These are phyloP conservation scores for Colletotrichum navitas DNA, from an alignment of 2,329 filamentous ascomycete species.

Conservation along the genomic window DNA sequence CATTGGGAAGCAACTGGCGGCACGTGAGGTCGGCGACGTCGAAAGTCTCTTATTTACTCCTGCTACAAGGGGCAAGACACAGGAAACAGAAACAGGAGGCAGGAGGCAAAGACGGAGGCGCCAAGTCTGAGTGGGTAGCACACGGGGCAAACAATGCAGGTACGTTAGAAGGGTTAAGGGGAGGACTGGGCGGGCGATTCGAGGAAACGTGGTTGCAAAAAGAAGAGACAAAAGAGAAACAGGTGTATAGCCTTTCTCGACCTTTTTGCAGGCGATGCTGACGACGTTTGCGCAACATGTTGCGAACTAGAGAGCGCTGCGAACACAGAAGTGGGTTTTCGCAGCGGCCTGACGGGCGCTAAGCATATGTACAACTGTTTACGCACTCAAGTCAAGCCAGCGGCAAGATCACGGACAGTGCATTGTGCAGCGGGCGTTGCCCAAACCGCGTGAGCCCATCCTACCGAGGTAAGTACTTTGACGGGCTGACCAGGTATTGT, in stretches of 20 bases:
- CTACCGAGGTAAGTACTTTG: constrained; percentile 28
- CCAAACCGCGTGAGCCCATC: constrained; percentile 21
- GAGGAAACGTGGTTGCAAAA: constrained; percentile 12
- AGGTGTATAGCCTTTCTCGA: constrained; percentile 24
- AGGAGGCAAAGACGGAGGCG: constrained; percentile 16
- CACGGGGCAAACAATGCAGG: constrained; percentile 16
- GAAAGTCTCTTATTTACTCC: not conserved
- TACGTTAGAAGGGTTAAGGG: constrained; percentile 1
- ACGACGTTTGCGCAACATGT: constrained; percentile 18
- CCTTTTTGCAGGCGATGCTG: constrained; percentile 23
- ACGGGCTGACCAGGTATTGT: not conserved
- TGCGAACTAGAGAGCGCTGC: not conserved
- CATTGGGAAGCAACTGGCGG: not conserved
- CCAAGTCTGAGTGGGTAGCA: constrained; percentile 7
- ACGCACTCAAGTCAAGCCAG: not conserved
- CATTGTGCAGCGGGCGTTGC: constrained; percentile 12
- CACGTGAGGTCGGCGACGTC: not conserved
- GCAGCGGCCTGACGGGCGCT: not conserved
- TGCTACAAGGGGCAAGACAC: not conserved
- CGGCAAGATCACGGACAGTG: constrained; percentile 8
- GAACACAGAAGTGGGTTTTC: not conserved
- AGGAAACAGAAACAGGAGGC: not conserved
- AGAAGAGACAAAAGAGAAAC: constrained; percentile 32
- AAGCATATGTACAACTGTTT: too few relatives aligned
- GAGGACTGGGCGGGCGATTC: constrained; percentile 1